phyloP scores from a whole-genome alignment of 805 yeast species.

The Lipomyces yamanashiensis region DNA sequence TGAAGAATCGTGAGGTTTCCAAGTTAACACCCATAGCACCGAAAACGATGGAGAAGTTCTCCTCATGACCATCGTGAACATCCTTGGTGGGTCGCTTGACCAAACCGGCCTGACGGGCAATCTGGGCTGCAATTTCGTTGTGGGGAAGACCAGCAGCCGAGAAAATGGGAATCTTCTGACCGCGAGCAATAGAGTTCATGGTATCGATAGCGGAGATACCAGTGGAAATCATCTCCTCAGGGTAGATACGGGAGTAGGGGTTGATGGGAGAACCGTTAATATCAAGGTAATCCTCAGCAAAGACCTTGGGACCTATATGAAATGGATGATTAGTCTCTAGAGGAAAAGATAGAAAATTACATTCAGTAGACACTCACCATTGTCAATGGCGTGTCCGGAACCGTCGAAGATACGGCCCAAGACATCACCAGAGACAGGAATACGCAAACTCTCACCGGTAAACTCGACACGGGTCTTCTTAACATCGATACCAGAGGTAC shows the following conservation, averaged over 20 bases:
- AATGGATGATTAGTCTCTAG: background rate
- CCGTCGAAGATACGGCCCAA: constrained; percentile 98
- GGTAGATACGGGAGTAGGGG: constrained; percentile 97
- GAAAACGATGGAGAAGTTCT: constrained; percentile 96
- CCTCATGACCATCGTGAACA: constrained; percentile 99
- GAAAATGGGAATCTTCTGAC: constrained; percentile 98
- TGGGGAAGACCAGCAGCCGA: constrained; percentile 99
- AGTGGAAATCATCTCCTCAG: constrained; percentile 99
- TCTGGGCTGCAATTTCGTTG: constrained; percentile 99
- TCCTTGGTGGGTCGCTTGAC: constrained; percentile 97
- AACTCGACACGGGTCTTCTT: constrained; percentile 97
- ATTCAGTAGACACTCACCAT: constrained; percentile 43
- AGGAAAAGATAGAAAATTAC: background rate
- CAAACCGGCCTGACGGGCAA: constrained; percentile 98
- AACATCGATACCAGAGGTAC: constrained; percentile 98
- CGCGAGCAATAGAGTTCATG: constrained; percentile 99
- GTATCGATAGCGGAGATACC: constrained; percentile 99
- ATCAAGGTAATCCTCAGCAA: constrained; percentile 98
- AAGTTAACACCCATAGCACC: constrained; percentile 99
- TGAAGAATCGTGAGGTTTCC: constrained; percentile 97
- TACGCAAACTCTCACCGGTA: constrained; percentile 91
- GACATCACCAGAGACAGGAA: constrained; percentile 95
- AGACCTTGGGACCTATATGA: constrained; percentile 86
- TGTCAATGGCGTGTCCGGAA: constrained; percentile 97
- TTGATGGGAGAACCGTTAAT: constrained; percentile 99